Percentiles rank a stretch among this genome's conserved stretches.
phyloP scores from a whole-genome alignment of 1,284 basidiomycete species.

The Bothia castanella region DNA sequence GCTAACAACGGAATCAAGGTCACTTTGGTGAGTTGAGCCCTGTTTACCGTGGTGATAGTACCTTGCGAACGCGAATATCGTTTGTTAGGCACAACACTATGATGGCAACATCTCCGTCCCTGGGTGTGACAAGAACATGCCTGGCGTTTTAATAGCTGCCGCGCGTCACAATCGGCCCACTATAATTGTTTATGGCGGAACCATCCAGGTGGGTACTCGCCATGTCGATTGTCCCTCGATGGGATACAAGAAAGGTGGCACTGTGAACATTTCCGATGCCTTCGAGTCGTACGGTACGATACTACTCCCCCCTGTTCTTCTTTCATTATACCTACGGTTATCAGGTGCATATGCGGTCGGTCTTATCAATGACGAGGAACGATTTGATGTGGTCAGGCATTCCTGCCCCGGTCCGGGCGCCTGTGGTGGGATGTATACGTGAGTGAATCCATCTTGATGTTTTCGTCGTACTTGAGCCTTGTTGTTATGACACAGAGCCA shows the following conservation, averaged over 20 bases:
- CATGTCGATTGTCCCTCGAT: slow-evolving; percentile 76
- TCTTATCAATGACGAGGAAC: slow-evolving; percentile 72
- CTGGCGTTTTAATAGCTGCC: slow-evolving; percentile 83
- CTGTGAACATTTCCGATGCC: slow-evolving; percentile 79
- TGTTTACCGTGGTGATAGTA: neutral
- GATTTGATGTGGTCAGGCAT: slow-evolving; percentile 77
- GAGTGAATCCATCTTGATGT: slow-evolving; percentile 22
- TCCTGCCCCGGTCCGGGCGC: slow-evolving; percentile 78
- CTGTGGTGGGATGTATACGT: slow-evolving; percentile 85
- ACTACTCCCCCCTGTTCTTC: neutral
- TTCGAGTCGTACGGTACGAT: slow-evolving; percentile 73
- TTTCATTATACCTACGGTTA: slow-evolving; percentile 1
- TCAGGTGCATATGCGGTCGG: slow-evolving; percentile 70
- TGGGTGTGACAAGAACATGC: slow-evolving; percentile 94
- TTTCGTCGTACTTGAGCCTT: neutral
- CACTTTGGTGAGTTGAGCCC: slow-evolving; percentile 48
- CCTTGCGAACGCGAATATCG: neutral
- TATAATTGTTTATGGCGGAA: slow-evolving; percentile 83
- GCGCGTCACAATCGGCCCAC: slow-evolving; percentile 82
- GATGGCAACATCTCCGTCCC: slow-evolving; percentile 83
- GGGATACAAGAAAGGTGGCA: slow-evolving; percentile 73
- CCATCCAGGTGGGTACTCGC: slow-evolving; percentile 74
- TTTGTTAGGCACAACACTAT: slow-evolving; percentile 71
- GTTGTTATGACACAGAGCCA: slow-evolving; percentile 46
- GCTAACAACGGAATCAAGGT: slow-evolving; percentile 43